These are phyloP conservation scores for Mycena chlorophos DNA, from an alignment of 768 basidiomycete genomes.

Conservation along the genomic window DNA sequence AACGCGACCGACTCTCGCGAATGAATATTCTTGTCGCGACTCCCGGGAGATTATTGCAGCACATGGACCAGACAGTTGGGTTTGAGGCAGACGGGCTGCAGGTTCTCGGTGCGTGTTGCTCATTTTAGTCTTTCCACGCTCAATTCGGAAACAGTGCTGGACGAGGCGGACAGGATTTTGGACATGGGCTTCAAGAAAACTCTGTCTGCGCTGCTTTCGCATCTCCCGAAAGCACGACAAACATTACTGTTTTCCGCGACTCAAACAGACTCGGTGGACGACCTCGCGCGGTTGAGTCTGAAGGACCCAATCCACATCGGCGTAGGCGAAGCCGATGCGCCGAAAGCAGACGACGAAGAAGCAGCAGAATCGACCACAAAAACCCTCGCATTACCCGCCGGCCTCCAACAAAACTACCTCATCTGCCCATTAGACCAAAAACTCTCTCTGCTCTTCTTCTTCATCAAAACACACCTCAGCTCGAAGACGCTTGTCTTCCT, in stretches of 20 bases:
- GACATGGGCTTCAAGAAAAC: conserved; percentile 95
- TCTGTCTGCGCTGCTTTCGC: conserved; percentile 84
- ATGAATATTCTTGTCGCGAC: conserved; percentile 99
- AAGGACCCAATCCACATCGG: conserved; percentile 78
- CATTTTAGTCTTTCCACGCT: conserved; percentile 3
- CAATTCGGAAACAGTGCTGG: conserved; percentile 61
- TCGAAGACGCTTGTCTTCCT: conserved; percentile 91
- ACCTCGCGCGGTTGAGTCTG: conserved; percentile 88
- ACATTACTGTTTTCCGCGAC: conserved; percentile 97
- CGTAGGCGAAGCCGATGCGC: conserved; percentile 49
- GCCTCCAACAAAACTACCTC: conserved; percentile 87
- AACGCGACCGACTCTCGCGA: conserved; percentile 79
- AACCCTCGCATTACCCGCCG: conserved; percentile 58
- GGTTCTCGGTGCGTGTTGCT: conserved; percentile 64
- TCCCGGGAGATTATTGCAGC: conserved; percentile 90
- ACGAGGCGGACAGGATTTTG: conserved; percentile 94
- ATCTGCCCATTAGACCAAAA: conserved; percentile 83
- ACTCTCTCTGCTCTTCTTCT: conserved; percentile 89
- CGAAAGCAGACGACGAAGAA: conserved; percentile 34
- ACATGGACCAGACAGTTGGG: conserved; percentile 97
- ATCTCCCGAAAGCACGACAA: conserved; percentile 89
- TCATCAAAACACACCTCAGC: conserved; percentile 91
- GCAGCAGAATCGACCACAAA: neutral
- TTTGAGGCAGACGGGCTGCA: conserved; percentile 93
- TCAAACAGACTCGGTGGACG: conserved; percentile 85